These are phyloP conservation scores for Tilletiopsis washingtonensis DNA, from an alignment of 1,284 basidiomycete genomes.

Conservation along the genomic window DNA sequence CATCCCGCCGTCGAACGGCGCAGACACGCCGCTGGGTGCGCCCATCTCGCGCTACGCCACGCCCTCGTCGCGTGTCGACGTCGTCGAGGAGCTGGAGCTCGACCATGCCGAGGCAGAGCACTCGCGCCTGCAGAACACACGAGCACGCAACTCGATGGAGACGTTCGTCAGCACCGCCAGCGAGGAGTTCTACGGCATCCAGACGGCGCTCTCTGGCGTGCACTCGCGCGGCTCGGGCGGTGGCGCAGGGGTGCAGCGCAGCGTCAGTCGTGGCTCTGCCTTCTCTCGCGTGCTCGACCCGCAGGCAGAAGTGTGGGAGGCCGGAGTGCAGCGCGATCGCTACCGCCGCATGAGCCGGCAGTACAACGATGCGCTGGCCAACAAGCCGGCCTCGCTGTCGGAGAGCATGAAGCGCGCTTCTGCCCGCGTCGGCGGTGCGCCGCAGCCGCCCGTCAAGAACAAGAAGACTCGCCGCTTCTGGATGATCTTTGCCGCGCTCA, in stretches of 20 bases:
- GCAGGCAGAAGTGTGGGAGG: neutral
- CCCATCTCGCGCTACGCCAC: neutral
- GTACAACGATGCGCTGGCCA: neutral
- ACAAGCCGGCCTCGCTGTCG: neutral
- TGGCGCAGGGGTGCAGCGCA: too few species aligned
- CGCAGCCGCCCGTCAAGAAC: neutral
- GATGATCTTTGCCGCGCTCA: slow-evolving; percentile 4
- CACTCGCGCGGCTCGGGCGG: neutral
- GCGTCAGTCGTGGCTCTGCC: too few species aligned
- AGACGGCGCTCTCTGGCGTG: neutral
- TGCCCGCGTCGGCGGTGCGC: too few species aligned
- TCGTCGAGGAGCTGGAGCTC: neutral
- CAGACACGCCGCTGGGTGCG: neutral
- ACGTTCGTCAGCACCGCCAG: neutral
- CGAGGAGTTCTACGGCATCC: neutral
- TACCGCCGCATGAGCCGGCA: neutral
- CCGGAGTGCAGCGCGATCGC: neutral
- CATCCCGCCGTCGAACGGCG: neutral
- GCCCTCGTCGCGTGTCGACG: neutral
- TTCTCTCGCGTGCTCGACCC: neutral
- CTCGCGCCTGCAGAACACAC: neutral
- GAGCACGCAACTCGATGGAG: neutral
- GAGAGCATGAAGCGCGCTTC: too few species aligned
- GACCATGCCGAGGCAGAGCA: too few species aligned
- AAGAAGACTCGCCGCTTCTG: slow-evolving; percentile 2